phyloP scores from a whole-genome alignment of 2,329 filamentous ascomycete species.

The Aspergillus intermedius region DNA sequence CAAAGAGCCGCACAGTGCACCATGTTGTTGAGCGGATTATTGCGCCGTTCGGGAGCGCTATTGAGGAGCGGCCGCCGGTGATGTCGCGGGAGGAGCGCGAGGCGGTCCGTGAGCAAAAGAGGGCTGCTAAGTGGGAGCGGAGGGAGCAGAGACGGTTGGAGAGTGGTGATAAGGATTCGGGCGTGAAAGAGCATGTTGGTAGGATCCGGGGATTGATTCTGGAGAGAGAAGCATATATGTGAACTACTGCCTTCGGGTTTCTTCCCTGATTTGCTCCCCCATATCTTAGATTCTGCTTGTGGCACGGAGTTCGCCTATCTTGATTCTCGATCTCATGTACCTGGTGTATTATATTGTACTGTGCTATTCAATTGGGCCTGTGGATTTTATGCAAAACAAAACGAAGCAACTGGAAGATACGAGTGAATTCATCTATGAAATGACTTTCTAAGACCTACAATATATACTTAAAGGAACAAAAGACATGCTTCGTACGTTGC shows the following conservation, averaged over 20 bases:
- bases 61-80: conserved; percentile 33
- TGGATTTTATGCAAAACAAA: conserved; percentile 52
- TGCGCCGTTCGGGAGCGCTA: conserved; percentile 31
- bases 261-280: not conserved
- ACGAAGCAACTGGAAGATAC: conserved; percentile 9
- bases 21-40: conserved; percentile 40
- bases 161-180: conserved; percentile 10
- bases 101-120: conserved; percentile 22
- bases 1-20: conserved; percentile 31
- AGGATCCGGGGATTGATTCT: conserved; percentile 25
- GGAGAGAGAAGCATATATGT: conserved; percentile 7
- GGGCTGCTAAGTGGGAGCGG: conserved; percentile 26
- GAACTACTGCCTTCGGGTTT: not conserved
- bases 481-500: too few species aligned
- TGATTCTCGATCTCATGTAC: not conserved
- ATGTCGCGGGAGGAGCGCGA: conserved; percentile 31
- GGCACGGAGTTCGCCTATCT: not conserved
- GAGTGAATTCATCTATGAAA: too few species aligned
- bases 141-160: conserved; percentile 22
- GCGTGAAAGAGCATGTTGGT: conserved; percentile 19
- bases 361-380: not conserved
- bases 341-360: not conserved
- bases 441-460: too few species aligned
- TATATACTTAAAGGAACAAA: too few species aligned
- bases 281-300: too few species aligned